Conservation (phyloP, 1,284 basidiomycete genomes). For the Ceraceosorus guamensis region DNA sequence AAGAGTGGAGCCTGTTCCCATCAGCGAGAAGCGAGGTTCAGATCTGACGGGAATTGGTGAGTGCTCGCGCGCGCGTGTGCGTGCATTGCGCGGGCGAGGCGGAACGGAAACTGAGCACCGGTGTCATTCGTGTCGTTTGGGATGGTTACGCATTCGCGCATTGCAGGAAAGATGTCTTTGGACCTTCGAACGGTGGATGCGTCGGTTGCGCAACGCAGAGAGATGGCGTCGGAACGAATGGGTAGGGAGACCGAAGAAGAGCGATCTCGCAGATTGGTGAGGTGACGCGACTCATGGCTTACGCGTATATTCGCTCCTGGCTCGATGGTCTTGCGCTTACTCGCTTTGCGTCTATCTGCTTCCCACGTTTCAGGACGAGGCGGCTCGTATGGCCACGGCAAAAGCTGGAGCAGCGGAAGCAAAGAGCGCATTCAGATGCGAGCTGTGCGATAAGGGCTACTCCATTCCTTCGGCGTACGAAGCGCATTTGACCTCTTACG, state of each 20-base stretch:
- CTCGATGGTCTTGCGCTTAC: neutral
- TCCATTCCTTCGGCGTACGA: slow-evolving; percentile 4
- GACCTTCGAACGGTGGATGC: neutral
- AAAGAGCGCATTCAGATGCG: slow-evolving; percentile 3
- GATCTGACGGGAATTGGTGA: slow-evolving; percentile 9
- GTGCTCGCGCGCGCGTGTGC: neutral
- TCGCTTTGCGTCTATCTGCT: too few species aligned
- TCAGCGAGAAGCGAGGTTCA: slow-evolving; percentile 11
- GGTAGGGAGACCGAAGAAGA: slow-evolving; percentile 2
- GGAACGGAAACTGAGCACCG: too few species aligned
- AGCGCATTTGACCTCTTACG: slow-evolving; percentile 9
- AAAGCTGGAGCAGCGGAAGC: slow-evolving; percentile 1
- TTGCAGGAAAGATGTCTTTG: slow-evolving; percentile 1
- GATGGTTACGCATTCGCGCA: too few species aligned
- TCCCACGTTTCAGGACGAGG: neutral
- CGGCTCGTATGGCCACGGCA: neutral
- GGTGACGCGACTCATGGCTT: neutral
- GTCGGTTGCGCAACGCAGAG: neutral
- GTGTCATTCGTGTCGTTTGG: too few species aligned
- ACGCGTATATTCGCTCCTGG: neutral
- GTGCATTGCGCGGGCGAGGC: too few species aligned
- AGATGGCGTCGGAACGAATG: neutral
- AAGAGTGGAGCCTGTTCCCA: slow-evolving; percentile 8
- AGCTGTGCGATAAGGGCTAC: slow-evolving; percentile 12
- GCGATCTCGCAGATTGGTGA: neutral